Evolutionary conservation across 2,329 filamentous ascomycete genomes (phyloP).

Genomic region (Ophiostoma australiae): DNA sequence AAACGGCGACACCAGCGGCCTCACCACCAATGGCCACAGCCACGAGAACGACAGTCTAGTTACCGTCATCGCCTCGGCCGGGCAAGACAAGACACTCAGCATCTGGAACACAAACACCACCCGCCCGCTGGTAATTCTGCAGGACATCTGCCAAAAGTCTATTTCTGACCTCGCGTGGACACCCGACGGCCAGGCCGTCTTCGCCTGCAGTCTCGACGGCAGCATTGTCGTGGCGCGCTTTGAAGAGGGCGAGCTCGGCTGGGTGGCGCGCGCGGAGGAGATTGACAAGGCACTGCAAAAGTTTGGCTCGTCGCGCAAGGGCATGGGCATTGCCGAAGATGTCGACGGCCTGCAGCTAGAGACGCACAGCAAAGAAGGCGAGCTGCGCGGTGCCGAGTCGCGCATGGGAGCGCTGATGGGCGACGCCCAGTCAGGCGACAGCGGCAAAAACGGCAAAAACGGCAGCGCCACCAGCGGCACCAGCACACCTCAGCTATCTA

Average conservation of each 20-base stretch:
- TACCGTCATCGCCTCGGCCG: constrained; percentile 93
- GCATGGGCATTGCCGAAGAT: constrained; percentile 86
- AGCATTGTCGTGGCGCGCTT: constrained; percentile 79
- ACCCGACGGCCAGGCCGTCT: constrained; percentile 82
- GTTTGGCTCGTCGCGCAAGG: constrained; percentile 81
- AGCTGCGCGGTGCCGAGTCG: constrained; percentile 83
- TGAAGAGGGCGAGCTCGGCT: constrained; percentile 81
- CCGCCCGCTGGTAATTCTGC: constrained; percentile 80
- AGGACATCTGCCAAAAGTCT: constrained; percentile 83
- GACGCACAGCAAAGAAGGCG: constrained; percentile 85
- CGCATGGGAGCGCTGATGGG: constrained; percentile 99
- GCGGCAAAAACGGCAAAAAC: constrained; percentile 29
- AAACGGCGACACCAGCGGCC: constrained; percentile 46
- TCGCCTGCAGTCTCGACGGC: constrained; percentile 82
- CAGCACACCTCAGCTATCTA: constrained; percentile 18
- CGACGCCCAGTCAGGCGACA: constrained; percentile 55
- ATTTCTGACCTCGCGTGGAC: constrained; percentile 94
- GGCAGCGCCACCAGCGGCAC: constrained; percentile 35
- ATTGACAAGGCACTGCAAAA: constrained; percentile 92
- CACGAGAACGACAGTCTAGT: constrained; percentile 48
- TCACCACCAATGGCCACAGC: constrained; percentile 37
- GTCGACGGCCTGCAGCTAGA: constrained; percentile 83
- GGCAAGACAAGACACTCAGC: constrained; percentile 91
- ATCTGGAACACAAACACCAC: constrained; percentile 98
- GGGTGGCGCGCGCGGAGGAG: constrained; percentile 77